Percentiles rank a stretch among this genome's conserved stretches.
These are phyloP conservation scores for Psilocybe cubensis DNA, from an alignment of 768 basidiomycete species.

Conservation along the genomic window DNA sequence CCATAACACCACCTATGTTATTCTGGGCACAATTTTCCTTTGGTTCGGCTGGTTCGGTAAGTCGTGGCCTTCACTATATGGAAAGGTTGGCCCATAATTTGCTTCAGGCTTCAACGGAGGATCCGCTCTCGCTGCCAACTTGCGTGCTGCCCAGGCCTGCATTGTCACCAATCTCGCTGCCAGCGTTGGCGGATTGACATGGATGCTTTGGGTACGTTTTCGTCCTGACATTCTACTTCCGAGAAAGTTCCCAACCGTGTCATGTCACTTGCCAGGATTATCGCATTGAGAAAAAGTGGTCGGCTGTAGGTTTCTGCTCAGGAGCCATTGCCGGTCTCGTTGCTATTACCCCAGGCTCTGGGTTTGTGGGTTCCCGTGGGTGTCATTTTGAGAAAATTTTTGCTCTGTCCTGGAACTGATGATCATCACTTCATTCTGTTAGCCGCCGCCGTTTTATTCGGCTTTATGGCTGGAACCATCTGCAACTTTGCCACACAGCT, in stretches of 20 bases:
- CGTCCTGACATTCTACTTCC: neutral
- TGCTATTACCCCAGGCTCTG: constrained; percentile 85
- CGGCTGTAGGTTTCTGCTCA: constrained; percentile 93
- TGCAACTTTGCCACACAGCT: constrained; percentile 97
- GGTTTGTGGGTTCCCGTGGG: constrained; percentile 78
- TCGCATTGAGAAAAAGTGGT: constrained; percentile 93
- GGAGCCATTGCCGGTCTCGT: constrained; percentile 92
- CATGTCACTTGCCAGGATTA: constrained; percentile 61
- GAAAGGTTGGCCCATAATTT: neutral
- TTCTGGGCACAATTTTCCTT: constrained; percentile 90
- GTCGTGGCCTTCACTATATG: constrained; percentile 2
- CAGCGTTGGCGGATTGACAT: constrained; percentile 82
- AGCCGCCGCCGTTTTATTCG: constrained; percentile 87
- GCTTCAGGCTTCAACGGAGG: constrained; percentile 82
- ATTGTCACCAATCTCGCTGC: constrained; percentile 95
- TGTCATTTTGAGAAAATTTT: constrained; percentile 13
- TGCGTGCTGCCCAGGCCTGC: constrained; percentile 87
- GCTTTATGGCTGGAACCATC: constrained; percentile 78
- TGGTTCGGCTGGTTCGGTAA: constrained; percentile 93
- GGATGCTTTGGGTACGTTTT: constrained; percentile 81
- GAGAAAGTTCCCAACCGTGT: neutral
- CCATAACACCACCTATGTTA: constrained; percentile 90
- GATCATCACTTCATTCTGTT: constrained; percentile 9
- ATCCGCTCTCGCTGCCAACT: constrained; percentile 86
- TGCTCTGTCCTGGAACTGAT: neutral